Evolutionary conservation across 2,329 filamentous ascomycete genomes (phyloP).

Genomic region (Pyricularia grisea): DNA sequence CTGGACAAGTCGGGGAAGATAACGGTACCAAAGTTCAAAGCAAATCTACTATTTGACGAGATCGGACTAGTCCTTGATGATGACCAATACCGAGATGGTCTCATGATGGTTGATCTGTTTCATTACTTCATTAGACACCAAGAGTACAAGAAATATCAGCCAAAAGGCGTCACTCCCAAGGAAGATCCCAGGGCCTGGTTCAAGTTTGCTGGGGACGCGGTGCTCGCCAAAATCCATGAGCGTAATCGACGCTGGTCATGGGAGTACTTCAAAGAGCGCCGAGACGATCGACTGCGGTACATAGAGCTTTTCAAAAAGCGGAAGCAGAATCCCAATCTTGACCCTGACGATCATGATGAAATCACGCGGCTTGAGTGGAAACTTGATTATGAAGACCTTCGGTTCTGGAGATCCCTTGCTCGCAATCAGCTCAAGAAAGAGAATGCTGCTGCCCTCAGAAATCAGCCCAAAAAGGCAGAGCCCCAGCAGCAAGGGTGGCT

Average conservation of each 20-base stretch:
- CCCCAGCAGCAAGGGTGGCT: conserved; percentile 71
- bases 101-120: conserved; percentile 98
- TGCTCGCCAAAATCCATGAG: conserved; percentile 91
- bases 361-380: conserved; percentile 75
- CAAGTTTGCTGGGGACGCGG: conserved; percentile 78
- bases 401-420: conserved; percentile 93
- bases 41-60: conserved; percentile 87
- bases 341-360: conserved; percentile 60
- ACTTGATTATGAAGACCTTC: conserved; percentile 84
- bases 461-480: conserved; percentile 32
- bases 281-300: conserved; percentile 81
- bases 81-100: conserved; percentile 88
- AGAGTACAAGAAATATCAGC: conserved; percentile 89
- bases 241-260: conserved; percentile 90
- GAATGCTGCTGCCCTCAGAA: conserved; percentile 78
- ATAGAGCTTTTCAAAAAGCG: conserved; percentile 95
- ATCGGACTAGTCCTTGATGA: conserved; percentile 97
- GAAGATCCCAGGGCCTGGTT: conserved; percentile 92
- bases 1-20: conserved; percentile 84
- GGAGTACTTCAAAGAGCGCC: conserved; percentile 87
- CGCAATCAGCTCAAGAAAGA: conserved; percentile 94
- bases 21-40: conserved; percentile 78
- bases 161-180: conserved; percentile 69
- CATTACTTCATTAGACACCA: conserved; percentile 97
- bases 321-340: conserved; percentile 64